These are phyloP conservation scores for Microcyclospora tardicrescens DNA, from an alignment of 2,329 filamentous ascomycete species.

Conservation along the genomic window DNA sequence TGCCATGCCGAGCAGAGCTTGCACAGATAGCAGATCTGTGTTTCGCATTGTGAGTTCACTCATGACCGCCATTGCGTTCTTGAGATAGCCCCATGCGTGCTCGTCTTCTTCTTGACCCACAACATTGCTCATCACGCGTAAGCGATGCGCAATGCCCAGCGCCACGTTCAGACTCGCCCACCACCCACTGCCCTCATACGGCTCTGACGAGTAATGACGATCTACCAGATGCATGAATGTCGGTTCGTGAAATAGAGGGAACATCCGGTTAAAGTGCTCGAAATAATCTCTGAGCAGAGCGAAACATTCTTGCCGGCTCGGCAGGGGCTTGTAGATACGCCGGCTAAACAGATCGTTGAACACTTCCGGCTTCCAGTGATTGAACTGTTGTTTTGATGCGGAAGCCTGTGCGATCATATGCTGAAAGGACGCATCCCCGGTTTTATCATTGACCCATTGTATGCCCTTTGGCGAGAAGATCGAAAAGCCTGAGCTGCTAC, in stretches of 20 bases:
- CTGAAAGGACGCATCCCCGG: conserved; percentile 88
- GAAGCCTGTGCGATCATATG: conserved; percentile 82
- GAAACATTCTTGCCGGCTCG: conserved; percentile 73
- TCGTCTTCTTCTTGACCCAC: conserved; percentile 84
- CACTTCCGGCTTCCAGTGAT: conserved; percentile 95
- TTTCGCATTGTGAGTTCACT: conserved; percentile 91
- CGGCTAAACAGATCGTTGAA: conserved; percentile 86
- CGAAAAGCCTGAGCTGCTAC: conserved; percentile 92
- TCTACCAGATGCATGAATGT: conserved; percentile 98
- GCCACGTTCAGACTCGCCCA: conserved; percentile 95
- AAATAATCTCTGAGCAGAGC: conserved; percentile 90
- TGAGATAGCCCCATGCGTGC: conserved; percentile 89
- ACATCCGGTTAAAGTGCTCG: conserved; percentile 98
- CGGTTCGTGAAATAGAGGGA: conserved; percentile 90
- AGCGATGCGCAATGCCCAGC: conserved; percentile 79
- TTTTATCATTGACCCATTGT: conserved; percentile 96
- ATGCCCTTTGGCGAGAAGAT: conserved; percentile 98
- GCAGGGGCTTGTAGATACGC: conserved; percentile 69
- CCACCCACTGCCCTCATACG: conserved; percentile 92
- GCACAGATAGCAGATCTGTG: conserved; percentile 86
- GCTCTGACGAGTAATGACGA: conserved; percentile 80
- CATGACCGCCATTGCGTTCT: conserved; percentile 90
- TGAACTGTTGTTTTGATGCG: conserved; percentile 88
- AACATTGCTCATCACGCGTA: conserved; percentile 90
- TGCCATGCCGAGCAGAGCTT: conserved; percentile 84